Evolutionary conservation across 2,329 filamentous ascomycete genomes (phyloP).

Genomic region (Arthrobotrys sphaeroides): DNA sequence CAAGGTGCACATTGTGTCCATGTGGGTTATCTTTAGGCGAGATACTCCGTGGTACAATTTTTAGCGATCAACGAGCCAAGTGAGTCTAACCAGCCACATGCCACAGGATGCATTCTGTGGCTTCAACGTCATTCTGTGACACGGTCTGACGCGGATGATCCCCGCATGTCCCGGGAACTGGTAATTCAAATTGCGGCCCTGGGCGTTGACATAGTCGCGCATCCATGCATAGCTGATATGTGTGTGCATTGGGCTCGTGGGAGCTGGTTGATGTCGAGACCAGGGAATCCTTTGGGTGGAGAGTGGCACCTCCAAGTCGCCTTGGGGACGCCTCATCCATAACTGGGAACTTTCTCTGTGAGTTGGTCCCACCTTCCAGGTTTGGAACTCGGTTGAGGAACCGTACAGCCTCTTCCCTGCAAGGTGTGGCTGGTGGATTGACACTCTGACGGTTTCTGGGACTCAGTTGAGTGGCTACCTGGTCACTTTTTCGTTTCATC

Average conservation of each 20-base stretch:
- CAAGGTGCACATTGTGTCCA: too few relatives aligned
- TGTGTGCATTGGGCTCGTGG: constrained; percentile 20
- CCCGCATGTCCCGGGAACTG: constrained; percentile 32
- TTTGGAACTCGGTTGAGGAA: constrained; percentile 15
- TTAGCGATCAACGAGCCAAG: constrained; percentile 11
- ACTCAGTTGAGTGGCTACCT: constrained; percentile 5
- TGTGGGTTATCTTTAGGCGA: constrained; percentile 33
- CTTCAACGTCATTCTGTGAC: neutral
- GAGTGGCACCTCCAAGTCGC: constrained; percentile 23
- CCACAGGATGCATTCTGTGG: constrained; percentile 17
- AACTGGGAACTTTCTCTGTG: neutral
- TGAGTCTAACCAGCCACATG: constrained; percentile 25
- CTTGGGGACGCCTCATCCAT: constrained; percentile 44
- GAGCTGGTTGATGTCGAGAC: neutral
- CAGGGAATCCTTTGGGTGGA: constrained; percentile 49
- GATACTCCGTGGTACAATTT: constrained; percentile 7
- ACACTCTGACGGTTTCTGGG: neutral
- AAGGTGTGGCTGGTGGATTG: constrained; percentile 33
- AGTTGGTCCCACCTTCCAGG: neutral
- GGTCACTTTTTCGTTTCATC: constrained; percentile 5
- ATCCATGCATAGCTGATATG: constrained; percentile 48
- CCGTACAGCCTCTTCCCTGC: constrained; percentile 38
- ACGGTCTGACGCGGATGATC: neutral
- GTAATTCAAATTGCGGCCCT: neutral
- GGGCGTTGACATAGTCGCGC: constrained; percentile 4